Conservation (phyloP, 345 rosid species). For the Citropsis articulata region DNA sequence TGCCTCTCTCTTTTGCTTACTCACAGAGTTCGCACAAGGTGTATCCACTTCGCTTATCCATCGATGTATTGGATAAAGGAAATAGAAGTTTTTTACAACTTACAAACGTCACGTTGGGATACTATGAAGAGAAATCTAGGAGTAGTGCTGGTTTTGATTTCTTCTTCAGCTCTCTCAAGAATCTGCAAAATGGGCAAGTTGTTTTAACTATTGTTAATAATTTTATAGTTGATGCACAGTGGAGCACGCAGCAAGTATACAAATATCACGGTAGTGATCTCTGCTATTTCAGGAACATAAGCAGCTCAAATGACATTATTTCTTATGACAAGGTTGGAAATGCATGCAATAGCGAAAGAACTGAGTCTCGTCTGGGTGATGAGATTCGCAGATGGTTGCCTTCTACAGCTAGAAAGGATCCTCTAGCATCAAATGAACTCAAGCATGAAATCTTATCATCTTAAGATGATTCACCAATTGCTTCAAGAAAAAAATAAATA, state of each 20-base stretch:
- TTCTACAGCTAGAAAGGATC: conserved; percentile 13
- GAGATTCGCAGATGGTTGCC: conserved; percentile 8
- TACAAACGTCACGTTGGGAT: conserved; percentile 52
- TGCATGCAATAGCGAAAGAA: conserved; percentile 24
- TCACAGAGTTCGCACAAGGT: conserved; percentile 37
- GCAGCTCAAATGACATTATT: conserved; percentile 66
- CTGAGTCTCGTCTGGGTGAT: conserved; percentile 5
- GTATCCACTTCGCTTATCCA: conserved; percentile 42
- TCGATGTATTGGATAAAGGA: conserved; percentile 33
- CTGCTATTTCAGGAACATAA: conserved; percentile 74
- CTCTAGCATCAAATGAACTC: conserved; percentile 17
- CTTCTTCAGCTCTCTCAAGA: conserved; percentile 37
- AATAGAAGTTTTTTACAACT: conserved; percentile 29
- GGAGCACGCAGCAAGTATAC: conserved; percentile 61
- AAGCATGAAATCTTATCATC: conserved; percentile 8
- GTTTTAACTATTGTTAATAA: conserved; percentile 46
- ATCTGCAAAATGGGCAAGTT: conserved; percentile 59
- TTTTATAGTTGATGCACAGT: conserved; percentile 45
- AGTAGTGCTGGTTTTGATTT: conserved; percentile 10
- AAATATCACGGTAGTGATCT: conserved; percentile 37
- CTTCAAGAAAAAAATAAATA: not conserved
- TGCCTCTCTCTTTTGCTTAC: conserved; percentile 20
- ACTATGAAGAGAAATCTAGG: conserved; percentile 45
- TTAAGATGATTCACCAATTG: not conserved
- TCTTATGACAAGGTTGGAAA: conserved; percentile 39